Conservation (phyloP, 2,329 filamentous ascomycete species). For the Albophoma yamanashiensis region DNA sequence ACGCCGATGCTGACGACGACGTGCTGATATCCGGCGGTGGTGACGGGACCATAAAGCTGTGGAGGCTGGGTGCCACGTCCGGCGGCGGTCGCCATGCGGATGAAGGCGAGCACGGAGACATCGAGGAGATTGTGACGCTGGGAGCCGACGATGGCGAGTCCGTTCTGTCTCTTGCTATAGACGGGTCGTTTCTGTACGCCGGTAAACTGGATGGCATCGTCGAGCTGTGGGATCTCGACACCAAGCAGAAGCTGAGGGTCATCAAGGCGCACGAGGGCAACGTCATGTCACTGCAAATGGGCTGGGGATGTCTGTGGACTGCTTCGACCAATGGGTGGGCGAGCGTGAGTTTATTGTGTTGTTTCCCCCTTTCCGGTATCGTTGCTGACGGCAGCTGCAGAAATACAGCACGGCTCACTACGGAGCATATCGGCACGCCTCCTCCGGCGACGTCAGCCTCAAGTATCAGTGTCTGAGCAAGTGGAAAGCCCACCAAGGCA, state of each 20-base stretch:
- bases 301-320: conserved; percentile 76
- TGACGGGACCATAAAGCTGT: conserved; percentile 91
- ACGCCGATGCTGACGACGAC: conserved; percentile 64
- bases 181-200: conserved; percentile 86
- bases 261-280: conserved; percentile 74
- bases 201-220: conserved; percentile 81
- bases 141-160: conserved; percentile 53
- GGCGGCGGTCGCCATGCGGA: conserved; percentile 15
- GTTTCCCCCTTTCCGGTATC: rapidly evolving
- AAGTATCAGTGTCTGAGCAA: conserved; percentile 71
- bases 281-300: conserved; percentile 77
- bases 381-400: conserved; percentile 20
- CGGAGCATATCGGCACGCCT: conserved; percentile 39
- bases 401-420: conserved; percentile 59
- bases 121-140: conserved; percentile 58
- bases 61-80: conserved; percentile 46
- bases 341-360: conserved; percentile 46
- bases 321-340: conserved; percentile 82
- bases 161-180: conserved; percentile 69
- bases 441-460: conserved; percentile 51
- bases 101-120: conserved; percentile 42
- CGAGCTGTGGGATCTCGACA: conserved; percentile 95
- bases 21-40: conserved; percentile 85
- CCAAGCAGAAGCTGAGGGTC: conserved; percentile 76
- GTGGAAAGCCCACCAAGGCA: conserved; percentile 77